Percentiles rank a stretch among this genome's conserved stretches.
These are phyloP conservation scores for Dactylella cylindrospora DNA, from an alignment of 2,329 filamentous ascomycete species.

Conservation along the genomic window DNA sequence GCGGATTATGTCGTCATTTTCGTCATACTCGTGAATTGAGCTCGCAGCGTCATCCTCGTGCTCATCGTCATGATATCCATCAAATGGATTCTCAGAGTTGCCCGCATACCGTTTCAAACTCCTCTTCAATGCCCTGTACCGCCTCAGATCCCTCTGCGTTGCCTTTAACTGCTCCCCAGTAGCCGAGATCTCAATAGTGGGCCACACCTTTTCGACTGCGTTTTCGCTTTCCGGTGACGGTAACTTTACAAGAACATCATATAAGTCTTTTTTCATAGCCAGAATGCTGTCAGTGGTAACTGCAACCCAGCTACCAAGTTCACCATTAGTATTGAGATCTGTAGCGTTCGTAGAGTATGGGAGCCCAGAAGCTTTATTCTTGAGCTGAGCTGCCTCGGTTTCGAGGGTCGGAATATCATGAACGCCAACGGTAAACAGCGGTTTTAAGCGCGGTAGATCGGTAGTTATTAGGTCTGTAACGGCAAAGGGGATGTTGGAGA, in stretches of 20 bases:
- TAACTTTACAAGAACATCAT: slow-evolving; percentile 84
- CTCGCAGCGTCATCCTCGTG: slow-evolving; percentile 42
- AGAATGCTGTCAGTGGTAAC: slow-evolving; percentile 95
- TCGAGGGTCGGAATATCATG: slow-evolving; percentile 83
- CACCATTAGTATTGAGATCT: slow-evolving; percentile 50
- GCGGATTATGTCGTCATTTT: slow-evolving; percentile 37
- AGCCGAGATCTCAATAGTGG: slow-evolving; percentile 66
- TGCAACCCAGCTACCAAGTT: slow-evolving; percentile 73
- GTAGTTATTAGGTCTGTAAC: slow-evolving; percentile 55
- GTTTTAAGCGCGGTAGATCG: slow-evolving; percentile 61
- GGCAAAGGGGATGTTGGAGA: slow-evolving; percentile 81
- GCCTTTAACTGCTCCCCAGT: slow-evolving; percentile 71
- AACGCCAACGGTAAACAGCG: slow-evolving; percentile 90
- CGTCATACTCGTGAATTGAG: slow-evolving; percentile 40
- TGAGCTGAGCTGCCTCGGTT: slow-evolving; percentile 58
- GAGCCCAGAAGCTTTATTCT: slow-evolving; percentile 43
- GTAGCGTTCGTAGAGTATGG: slow-evolving; percentile 50
- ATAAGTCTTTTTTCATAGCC: slow-evolving; percentile 79
- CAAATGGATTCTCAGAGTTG: slow-evolving; percentile 50
- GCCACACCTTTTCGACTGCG: slow-evolving; percentile 68
- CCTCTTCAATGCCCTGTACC: slow-evolving; percentile 69
- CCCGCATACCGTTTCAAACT: slow-evolving; percentile 56
- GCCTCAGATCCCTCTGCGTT: slow-evolving; percentile 83
- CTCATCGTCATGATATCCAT: slow-evolving; percentile 48
- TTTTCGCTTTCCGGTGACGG: slow-evolving; percentile 64